Evolutionary conservation across 257 asterid genomes (phyloP).

Genomic region (Leptodermis oblonga): DNA sequence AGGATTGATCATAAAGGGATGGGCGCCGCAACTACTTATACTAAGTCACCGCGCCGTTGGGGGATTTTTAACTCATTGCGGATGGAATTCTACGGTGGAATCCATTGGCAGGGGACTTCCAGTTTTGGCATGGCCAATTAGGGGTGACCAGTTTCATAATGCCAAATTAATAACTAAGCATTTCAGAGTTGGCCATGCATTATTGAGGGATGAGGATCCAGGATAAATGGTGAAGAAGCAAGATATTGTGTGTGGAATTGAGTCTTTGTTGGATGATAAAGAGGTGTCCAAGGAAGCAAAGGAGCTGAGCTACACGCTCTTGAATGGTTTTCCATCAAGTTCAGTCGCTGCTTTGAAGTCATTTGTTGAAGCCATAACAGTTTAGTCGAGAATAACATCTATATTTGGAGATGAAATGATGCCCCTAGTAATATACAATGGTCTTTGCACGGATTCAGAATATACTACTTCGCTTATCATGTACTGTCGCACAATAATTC

Average conservation of each 20-base stretch:
- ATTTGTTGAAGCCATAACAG: conserved; percentile 19
- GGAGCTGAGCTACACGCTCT: conserved; percentile 28
- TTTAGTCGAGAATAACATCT: background rate
- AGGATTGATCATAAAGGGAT: conserved; percentile 62
- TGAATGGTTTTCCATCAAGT: conserved; percentile 47
- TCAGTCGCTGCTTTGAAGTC: conserved; percentile 48
- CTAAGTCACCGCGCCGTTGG: conserved; percentile 58
- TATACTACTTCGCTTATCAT: too few species aligned
- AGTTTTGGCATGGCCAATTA: conserved; percentile 68
- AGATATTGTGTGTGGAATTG: conserved; percentile 42
- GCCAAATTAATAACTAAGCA: conserved; percentile 44
- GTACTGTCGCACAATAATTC: background rate
- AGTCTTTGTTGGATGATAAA: conserved; percentile 44
- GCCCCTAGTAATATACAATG: too few species aligned
- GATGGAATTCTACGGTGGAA: conserved; percentile 73
- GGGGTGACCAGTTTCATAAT: conserved; percentile 69
- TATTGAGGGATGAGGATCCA: conserved; percentile 31
- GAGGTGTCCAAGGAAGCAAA: conserved; percentile 39
- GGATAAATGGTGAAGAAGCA: conserved; percentile 38
- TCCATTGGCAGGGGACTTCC: conserved; percentile 60
- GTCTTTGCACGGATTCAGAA: too few species aligned
- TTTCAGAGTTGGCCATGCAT: conserved; percentile 42
- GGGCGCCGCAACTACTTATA: conserved; percentile 72
- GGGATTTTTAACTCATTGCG: conserved; percentile 67
- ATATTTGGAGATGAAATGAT: background rate